A percentile compares a stretch with the other conserved stretches of the same genome.
These are phyloP conservation scores for Sporothrix phasma DNA, from an alignment of 2,329 filamentous ascomycete genomes.

Conservation along the genomic window DNA sequence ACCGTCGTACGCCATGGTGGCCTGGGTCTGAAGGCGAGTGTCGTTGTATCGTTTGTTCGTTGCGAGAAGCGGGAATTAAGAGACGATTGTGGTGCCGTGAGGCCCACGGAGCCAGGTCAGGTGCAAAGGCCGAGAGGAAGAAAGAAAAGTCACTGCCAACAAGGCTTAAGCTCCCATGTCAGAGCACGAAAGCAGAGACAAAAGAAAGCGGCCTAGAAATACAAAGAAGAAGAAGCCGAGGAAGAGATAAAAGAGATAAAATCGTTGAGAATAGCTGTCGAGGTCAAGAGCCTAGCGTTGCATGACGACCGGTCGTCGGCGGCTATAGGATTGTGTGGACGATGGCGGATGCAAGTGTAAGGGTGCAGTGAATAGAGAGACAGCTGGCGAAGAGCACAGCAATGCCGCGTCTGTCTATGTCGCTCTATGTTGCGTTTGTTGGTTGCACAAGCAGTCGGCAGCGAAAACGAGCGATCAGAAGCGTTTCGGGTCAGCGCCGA, in stretches of 20 bases:
- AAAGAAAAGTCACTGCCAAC: not conserved
- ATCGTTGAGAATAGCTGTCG: slow-evolving; percentile 1
- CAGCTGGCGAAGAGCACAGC: slow-evolving; percentile 8
- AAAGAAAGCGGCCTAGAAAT: not conserved
- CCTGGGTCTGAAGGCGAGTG: not conserved
- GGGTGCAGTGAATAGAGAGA: not conserved
- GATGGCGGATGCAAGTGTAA: slow-evolving; percentile 5
- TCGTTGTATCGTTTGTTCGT: not conserved
- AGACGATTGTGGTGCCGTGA: not conserved
- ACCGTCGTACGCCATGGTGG: slow-evolving; percentile 42
- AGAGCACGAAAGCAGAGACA: not conserved
- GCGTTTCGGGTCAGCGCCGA: slow-evolving; percentile 31
- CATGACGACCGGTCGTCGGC: slow-evolving; percentile 19
- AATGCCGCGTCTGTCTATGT: not conserved
- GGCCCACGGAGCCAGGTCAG: not conserved
- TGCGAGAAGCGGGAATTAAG: not conserved
- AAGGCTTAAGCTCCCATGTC: slow-evolving; percentile 8
- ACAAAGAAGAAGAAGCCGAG: not conserved
- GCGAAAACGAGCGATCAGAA: slow-evolving; percentile 9
- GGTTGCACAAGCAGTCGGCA: not conserved
- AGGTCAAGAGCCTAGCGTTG: slow-evolving; percentile 9
- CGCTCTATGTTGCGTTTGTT: not conserved
- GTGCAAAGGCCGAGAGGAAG: not conserved
- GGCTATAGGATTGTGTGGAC: not conserved
- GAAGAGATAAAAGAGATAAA: not conserved